phyloP scores from a whole-genome alignment of 1,284 basidiomycete species.

The Melanopsichium pennsylvanicum region DNA sequence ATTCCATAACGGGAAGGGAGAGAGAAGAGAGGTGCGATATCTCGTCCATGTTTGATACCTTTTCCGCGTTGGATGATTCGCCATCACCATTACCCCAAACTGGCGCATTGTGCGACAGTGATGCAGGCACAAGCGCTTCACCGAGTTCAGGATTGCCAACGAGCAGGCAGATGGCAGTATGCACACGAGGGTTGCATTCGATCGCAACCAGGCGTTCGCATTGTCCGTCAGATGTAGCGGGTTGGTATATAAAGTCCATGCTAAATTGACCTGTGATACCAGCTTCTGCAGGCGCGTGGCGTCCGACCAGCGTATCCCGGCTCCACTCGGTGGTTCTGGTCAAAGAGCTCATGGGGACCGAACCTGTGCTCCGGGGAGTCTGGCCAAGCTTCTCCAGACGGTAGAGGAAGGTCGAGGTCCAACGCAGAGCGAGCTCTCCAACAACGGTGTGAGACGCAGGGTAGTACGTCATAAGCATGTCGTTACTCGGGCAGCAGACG shows the following conservation, averaged over 20 bases:
- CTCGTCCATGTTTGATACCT: constrained; percentile 20
- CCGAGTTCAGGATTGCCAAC: constrained; percentile 39
- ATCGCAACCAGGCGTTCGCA: constrained; percentile 66
- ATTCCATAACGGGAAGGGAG: constrained; percentile 34
- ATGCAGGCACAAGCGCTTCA: constrained; percentile 24
- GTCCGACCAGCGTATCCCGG: constrained; percentile 25
- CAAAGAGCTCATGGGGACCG: background rate
- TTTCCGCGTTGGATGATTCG: background rate
- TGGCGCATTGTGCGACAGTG: background rate
- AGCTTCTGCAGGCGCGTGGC: constrained; percentile 14
- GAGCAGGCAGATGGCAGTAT: constrained; percentile 67
- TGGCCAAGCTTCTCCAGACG: constrained; percentile 41
- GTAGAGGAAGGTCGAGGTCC: constrained; percentile 66
- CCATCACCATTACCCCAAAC: background rate
- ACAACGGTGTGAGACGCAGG: constrained; percentile 61
- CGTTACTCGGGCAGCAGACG: constrained; percentile 68
- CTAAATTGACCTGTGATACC: constrained; percentile 67
- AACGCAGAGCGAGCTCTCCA: constrained; percentile 64
- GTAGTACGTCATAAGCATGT: constrained; percentile 69
- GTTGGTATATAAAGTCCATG: constrained; percentile 68
- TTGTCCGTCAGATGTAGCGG: constrained; percentile 44
- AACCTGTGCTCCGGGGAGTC: background rate
- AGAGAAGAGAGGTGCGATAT: constrained; percentile 31
- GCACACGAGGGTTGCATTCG: constrained; percentile 68
- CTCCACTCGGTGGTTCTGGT: constrained; percentile 14